phyloP scores from a whole-genome alignment of 1,284 basidiomycete species.

The Vanrija sp. region DNA sequence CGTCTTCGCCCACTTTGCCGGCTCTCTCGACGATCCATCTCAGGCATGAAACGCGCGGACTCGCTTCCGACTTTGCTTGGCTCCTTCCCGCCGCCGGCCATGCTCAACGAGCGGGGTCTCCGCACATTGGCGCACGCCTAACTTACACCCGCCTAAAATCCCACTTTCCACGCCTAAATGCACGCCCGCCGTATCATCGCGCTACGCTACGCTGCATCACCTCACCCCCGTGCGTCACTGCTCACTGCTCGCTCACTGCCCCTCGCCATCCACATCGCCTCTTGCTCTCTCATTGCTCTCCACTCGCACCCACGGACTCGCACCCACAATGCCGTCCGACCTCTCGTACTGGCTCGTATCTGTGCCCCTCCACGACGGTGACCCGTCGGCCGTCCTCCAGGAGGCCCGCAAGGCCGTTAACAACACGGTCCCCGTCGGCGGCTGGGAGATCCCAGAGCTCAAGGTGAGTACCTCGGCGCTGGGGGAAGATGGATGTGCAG shows the following conservation, averaged over 20 bases:
- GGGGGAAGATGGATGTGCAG: too few species aligned
- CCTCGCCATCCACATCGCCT: background rate
- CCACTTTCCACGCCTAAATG: background rate
- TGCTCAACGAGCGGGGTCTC: too few species aligned
- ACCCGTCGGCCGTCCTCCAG: conserved; percentile 51
- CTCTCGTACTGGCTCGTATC: conserved; percentile 56
- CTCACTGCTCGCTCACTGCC: background rate
- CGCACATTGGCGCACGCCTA: background rate
- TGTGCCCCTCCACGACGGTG: conserved; percentile 52
- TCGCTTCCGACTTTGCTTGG: too few species aligned
- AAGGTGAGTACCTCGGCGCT: conserved; percentile 42
- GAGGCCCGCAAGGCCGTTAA: conserved; percentile 48
- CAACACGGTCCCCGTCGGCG: conserved; percentile 38
- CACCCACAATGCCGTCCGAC: conserved; percentile 52
- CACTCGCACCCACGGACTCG: background rate
- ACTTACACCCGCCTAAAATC: background rate
- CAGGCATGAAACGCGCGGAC: too few species aligned
- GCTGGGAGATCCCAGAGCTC: conserved; percentile 47
- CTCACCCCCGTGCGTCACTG: background rate
- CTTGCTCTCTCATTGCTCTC: background rate
- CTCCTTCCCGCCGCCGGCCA: too few species aligned
- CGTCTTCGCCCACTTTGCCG: too few species aligned
- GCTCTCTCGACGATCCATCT: too few species aligned
- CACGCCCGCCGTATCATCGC: background rate
- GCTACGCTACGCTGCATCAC: background rate